Conservation (phyloP, 805 yeast species). For the Sugiyamaella mastotermitis region DNA sequence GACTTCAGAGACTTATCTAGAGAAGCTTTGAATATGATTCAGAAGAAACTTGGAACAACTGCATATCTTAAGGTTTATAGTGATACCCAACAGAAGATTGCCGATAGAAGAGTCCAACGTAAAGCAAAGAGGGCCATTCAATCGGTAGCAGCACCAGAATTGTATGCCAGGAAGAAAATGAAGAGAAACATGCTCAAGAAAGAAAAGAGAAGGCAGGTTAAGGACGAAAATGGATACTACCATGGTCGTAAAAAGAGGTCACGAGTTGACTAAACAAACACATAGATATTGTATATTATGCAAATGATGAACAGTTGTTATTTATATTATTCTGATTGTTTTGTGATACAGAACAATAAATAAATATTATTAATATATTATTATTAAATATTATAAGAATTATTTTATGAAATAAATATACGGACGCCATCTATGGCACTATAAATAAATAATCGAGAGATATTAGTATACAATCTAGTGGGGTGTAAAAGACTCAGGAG, state of each 20-base stretch:
- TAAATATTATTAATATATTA: conserved; percentile 1
- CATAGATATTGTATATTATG: conserved; percentile 4
- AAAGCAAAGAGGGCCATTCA: conserved; percentile 67
- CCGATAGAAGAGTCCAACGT: conserved; percentile 66
- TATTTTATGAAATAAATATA: too few species aligned
- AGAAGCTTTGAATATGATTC: conserved; percentile 65
- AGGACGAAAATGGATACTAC: conserved; percentile 72
- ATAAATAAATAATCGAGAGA: too few species aligned
- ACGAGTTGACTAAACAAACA: neutral
- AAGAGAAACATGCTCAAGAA: conserved; percentile 69
- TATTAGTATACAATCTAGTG: too few species aligned
- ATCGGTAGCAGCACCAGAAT: conserved; percentile 72
- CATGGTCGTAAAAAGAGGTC: conserved; percentile 40
- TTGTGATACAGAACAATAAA: too few species aligned
- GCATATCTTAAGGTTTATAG: conserved; percentile 58
- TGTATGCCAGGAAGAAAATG: conserved; percentile 71
- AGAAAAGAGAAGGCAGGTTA: conserved; percentile 68
- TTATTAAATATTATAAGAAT: too few species aligned
- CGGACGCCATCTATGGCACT: too few species aligned
- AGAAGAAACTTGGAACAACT: conserved; percentile 63
- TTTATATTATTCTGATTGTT: neutral
- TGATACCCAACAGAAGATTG: conserved; percentile 55
- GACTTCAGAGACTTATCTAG: conserved; percentile 48
- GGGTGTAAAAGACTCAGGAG: too few species aligned
- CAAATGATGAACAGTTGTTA: conserved; percentile 1